A percentile compares a stretch with the other conserved stretches of the same genome.
phyloP scores from a whole-genome alignment of 768 basidiomycete genomes.

The Termitomyces sp. region DNA sequence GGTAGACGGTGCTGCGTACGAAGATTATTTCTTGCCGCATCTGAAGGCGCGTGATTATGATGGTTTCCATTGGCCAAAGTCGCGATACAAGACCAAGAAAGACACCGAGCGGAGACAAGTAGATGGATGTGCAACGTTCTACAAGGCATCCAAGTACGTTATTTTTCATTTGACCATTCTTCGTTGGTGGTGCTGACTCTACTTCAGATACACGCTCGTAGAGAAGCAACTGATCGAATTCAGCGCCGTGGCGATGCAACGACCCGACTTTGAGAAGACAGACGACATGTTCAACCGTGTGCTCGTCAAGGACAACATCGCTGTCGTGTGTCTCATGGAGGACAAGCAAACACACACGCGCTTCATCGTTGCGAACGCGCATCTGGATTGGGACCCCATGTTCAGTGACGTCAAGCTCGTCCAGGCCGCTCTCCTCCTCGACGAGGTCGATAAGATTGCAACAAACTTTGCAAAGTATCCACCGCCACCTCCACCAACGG shows the following conservation, averaged over 20 bases:
- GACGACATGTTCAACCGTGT: slow-evolving; percentile 99
- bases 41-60: slow-evolving; percentile 80
- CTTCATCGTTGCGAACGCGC: slow-evolving; percentile 85
- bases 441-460: slow-evolving; percentile 90
- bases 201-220: slow-evolving; percentile 79
- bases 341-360: slow-evolving; percentile 84
- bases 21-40: slow-evolving; percentile 83
- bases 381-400: slow-evolving; percentile 90
- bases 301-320: slow-evolving; percentile 91
- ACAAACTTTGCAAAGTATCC: slow-evolving; percentile 84
- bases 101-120: slow-evolving; percentile 83
- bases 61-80: slow-evolving; percentile 90
- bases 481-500: slow-evolving; percentile 43
- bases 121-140: slow-evolving; percentile 97
- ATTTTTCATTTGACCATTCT: slow-evolving; percentile 7
- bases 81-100: slow-evolving; percentile 90
- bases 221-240: slow-evolving; percentile 95
- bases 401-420: slow-evolving; percentile 97
- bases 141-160: slow-evolving; percentile 82
- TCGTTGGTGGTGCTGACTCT: slow-evolving; percentile 13
- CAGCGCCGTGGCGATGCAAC: slow-evolving; percentile 87
- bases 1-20: slow-evolving; percentile 89
- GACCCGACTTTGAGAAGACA: slow-evolving; percentile 93
- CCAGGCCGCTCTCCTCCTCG: slow-evolving; percentile 88
- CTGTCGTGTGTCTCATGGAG: slow-evolving; percentile 84